Conservation (phyloP, 2,329 filamentous ascomycete species). For the Cladophialophora exuberans region DNA sequence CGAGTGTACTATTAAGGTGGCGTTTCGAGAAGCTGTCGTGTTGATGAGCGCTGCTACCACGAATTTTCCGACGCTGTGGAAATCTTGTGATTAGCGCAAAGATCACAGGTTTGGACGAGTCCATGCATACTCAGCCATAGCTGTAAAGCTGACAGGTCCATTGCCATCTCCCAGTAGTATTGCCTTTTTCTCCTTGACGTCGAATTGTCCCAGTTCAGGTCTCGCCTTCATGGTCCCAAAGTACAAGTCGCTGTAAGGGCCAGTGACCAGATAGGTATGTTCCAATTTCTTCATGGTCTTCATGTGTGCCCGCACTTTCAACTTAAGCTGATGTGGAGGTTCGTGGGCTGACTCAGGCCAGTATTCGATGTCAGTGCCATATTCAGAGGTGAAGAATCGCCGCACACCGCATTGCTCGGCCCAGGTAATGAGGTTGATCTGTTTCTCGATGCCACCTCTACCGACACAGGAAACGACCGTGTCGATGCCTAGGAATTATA, state of each 20-base stretch:
- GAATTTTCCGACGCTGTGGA: constrained; percentile 64
- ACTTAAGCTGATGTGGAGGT: constrained; percentile 70
- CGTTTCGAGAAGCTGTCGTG: constrained; percentile 57
- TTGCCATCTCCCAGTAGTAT: constrained; percentile 65
- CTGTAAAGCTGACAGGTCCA: constrained; percentile 67
- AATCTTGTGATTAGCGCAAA: constrained; percentile 7
- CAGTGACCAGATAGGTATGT: constrained; percentile 71
- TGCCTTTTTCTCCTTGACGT: constrained; percentile 61
- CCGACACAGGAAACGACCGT: constrained; percentile 69
- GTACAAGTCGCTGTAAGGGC: constrained; percentile 69
- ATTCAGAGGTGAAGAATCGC: constrained; percentile 71
- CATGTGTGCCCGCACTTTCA: constrained; percentile 67
- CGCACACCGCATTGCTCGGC: constrained; percentile 61
- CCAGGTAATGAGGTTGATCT: constrained; percentile 64
- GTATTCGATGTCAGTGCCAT: constrained; percentile 68
- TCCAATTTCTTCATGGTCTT: constrained; percentile 54
- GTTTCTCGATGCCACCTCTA: constrained; percentile 62
- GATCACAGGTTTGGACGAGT: background rate
- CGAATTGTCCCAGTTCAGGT: constrained; percentile 58
- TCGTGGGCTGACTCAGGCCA: constrained; percentile 60
- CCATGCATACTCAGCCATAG: constrained; percentile 65
- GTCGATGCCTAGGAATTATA: constrained; percentile 51
- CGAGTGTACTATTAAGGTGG: constrained; percentile 69
- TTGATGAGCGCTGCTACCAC: constrained; percentile 65
- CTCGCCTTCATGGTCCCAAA: constrained; percentile 48